phyloP scores from a whole-genome alignment of 306 rosid species.

The Casuarina cunninghamiana region DNA sequence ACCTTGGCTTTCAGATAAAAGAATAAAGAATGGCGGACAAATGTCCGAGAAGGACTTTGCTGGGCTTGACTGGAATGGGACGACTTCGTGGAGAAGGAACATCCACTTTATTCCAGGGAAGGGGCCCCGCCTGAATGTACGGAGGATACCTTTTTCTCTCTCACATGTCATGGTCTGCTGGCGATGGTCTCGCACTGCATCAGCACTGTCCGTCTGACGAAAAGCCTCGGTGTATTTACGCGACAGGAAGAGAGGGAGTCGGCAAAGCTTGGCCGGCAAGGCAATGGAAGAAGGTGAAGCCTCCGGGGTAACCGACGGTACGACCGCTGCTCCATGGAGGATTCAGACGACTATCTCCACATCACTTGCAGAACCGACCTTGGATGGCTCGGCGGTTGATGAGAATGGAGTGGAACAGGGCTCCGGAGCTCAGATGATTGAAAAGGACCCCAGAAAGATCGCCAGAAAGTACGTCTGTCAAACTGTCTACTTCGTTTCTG shows the following conservation, averaged over 20 bases:
- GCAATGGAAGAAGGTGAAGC: conserved; percentile 44
- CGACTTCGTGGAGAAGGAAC: too few relatives aligned
- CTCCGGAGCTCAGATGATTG: conserved; percentile 6
- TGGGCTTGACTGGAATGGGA: too few relatives aligned
- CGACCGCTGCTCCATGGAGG: background rate
- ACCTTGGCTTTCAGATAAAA: too few relatives aligned
- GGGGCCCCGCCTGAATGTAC: too few relatives aligned
- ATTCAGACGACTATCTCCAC: conserved; percentile 5
- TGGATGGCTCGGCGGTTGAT: conserved; percentile 18
- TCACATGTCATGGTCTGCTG: too few relatives aligned
- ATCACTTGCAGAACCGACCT: conserved; percentile 3
- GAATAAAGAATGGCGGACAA: too few relatives aligned
- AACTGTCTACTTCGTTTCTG: conserved; percentile 10
- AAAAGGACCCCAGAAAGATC: conserved; percentile 61
- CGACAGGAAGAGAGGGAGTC: background rate
- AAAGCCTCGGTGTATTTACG: too few relatives aligned
- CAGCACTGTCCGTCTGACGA: too few relatives aligned
- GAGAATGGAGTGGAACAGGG: conserved; percentile 28
- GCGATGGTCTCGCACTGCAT: too few relatives aligned
- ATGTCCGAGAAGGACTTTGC: too few relatives aligned
- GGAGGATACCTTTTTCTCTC: too few relatives aligned
- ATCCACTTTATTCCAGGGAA: too few relatives aligned
- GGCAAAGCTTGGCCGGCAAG: background rate
- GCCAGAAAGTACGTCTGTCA: conserved; percentile 58
- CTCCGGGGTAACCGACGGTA: conserved; percentile 15